These are phyloP conservation scores for Amoeboaphelidium protococcarum DNA, from an alignment of 371 early-diverging fungal species.

Conservation along the genomic window DNA sequence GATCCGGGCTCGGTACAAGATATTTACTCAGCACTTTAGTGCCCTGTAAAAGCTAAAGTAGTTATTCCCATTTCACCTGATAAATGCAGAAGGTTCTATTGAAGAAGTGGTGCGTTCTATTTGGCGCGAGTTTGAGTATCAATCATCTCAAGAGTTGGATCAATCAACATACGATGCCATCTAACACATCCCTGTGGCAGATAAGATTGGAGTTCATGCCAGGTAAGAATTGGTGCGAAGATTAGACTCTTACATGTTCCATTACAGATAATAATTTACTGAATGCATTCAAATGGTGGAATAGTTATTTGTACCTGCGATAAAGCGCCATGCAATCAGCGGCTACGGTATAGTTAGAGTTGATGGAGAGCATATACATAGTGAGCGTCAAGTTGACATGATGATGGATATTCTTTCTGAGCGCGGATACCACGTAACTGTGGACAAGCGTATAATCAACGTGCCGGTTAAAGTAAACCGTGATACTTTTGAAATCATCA, in stretches of 20 bases:
- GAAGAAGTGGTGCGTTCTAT: slow-evolving; percentile 33
- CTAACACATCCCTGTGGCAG: slow-evolving; percentile 31
- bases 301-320: not conserved
- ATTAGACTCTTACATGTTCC: not conserved
- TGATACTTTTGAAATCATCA: slow-evolving; percentile 26
- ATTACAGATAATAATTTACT: not conserved
- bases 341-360: slow-evolving; percentile 30
- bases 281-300: not conserved
- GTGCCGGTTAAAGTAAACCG: slow-evolving; percentile 26
- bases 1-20: slow-evolving; percentile 29
- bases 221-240: slow-evolving; percentile 12
- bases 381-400: slow-evolving; percentile 24
- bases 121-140: slow-evolving; percentile 33
- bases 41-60: slow-evolving; percentile 27
- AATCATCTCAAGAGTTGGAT: slow-evolving; percentile 28
- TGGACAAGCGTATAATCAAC: slow-evolving; percentile 24
- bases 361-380: slow-evolving; percentile 9
- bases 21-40: slow-evolving; percentile 34
- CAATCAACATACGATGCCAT: slow-evolving; percentile 31
- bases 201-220: slow-evolving; percentile 32
- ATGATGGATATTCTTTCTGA: slow-evolving; percentile 36
- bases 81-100: slow-evolving; percentile 30
- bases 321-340: slow-evolving; percentile 21
- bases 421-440: slow-evolving; percentile 30
- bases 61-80: slow-evolving; percentile 34